phyloP scores from a whole-genome alignment of 106 monocot species.

The Dendrobium officinale region DNA sequence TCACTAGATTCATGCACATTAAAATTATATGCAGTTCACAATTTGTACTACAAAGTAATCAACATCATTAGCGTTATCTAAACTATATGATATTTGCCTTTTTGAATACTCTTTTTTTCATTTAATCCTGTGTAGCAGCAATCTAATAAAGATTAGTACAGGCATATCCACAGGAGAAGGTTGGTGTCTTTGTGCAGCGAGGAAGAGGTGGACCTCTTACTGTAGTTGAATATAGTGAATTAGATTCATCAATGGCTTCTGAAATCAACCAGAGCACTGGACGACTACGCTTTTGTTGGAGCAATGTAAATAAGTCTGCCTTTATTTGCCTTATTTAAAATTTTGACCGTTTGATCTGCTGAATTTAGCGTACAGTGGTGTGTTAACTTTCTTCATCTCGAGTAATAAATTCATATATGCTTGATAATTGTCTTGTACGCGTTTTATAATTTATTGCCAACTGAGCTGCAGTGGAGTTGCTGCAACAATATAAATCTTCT shows the following conservation, averaged over 20 bases:
- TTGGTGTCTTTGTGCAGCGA: slow-evolving; percentile 91
- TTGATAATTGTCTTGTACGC: not conserved
- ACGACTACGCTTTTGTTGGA: slow-evolving; percentile 98
- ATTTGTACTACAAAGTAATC: not conserved
- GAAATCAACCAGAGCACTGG: slow-evolving; percentile 98
- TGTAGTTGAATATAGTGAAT: slow-evolving; percentile 92
- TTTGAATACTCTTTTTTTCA: not conserved
- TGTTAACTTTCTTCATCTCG: not conserved
- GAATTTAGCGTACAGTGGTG: not conserved
- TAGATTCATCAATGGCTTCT: slow-evolving; percentile 74
- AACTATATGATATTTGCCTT: not conserved
- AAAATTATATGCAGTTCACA: slow-evolving; percentile 2
- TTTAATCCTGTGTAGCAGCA: not conserved
- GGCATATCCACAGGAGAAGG: slow-evolving; percentile 98
- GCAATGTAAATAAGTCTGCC: slow-evolving; percentile 59
- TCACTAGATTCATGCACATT: not conserved
- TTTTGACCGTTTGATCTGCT: not conserved
- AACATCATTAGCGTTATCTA: not conserved
- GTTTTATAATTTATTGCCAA: too few species aligned
- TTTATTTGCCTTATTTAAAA: not conserved
- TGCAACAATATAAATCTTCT: not conserved
- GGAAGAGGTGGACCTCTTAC: slow-evolving; percentile 96
- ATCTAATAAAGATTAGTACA: slow-evolving; percentile 21
- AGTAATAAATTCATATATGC: not conserved
- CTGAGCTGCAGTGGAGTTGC: too few species aligned